phyloP scores from a whole-genome alignment of 225 moss, liverwort and hornwort species.

The Ulota crispa region DNA sequence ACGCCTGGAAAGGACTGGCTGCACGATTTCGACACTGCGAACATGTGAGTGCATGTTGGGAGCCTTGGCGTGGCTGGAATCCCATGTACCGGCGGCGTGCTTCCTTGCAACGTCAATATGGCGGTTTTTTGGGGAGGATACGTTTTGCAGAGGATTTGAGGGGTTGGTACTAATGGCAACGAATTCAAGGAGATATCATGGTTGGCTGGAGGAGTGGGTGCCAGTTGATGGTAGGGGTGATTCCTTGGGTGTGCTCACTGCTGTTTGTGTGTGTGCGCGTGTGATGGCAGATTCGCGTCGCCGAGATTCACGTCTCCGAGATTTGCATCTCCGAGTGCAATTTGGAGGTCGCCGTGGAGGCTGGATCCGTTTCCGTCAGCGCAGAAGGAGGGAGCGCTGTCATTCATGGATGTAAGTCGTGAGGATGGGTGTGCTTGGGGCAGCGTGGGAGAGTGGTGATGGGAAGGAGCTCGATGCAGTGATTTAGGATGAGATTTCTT shows the following conservation, averaged over 20 bases:
- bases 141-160: fast-evolving
- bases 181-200: background rate
- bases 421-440: fast-evolving
- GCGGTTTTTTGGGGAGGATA: fast-evolving
- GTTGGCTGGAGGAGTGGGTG: background rate
- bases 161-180: fast-evolving
- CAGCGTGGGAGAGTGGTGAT: no score
- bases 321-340: conserved; percentile 65
- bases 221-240: fast-evolving
- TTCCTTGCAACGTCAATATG: fast-evolving
- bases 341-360: conserved; percentile 90
- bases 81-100: fast-evolving
- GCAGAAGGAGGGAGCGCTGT: conserved; percentile 62
- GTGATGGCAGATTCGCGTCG: conserved; percentile 40
- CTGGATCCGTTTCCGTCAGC: conserved; percentile 62
- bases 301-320: conserved; percentile 45
- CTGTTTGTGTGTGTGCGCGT: background rate
- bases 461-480: fast-evolving
- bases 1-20: conserved; percentile 62
- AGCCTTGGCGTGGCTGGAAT: background rate
- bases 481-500: fast-evolving
- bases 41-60: conserved; percentile 32
- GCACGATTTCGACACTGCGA: conserved; percentile 48
- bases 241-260: background rate
- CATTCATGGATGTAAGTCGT: conserved; percentile 70